phyloP scores from a whole-genome alignment of 805 yeast genomes.

The Hanseniaspora mollemarum region DNA sequence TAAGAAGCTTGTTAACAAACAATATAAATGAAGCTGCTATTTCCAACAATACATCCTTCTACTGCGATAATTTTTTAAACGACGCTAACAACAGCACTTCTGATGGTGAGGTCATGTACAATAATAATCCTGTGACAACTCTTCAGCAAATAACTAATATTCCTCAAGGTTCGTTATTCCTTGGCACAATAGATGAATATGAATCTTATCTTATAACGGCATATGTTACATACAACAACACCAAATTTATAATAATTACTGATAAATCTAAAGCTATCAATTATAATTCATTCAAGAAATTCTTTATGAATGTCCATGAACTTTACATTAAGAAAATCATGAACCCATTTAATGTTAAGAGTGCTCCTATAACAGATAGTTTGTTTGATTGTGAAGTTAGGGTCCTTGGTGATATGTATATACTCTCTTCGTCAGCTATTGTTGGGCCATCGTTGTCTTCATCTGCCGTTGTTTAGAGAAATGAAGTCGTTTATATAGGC shows the following conservation, averaged over 20 bases:
- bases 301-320: constrained; percentile 76
- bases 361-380: background rate
- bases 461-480: background rate
- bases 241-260: constrained; percentile 64
- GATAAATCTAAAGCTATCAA: constrained; percentile 32
- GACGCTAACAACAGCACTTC: background rate
- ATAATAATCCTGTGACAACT: background rate
- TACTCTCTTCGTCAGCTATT: constrained; percentile 30
- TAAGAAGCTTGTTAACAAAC: background rate
- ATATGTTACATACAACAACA: constrained; percentile 76
- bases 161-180: constrained; percentile 34
- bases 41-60: background rate
- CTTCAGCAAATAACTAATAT: background rate
- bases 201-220: constrained; percentile 76
- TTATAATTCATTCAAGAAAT: constrained; percentile 70
- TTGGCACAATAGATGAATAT: constrained; percentile 74
- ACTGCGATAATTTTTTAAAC: background rate
- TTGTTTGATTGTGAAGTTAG: constrained; percentile 68
- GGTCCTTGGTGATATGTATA: constrained; percentile 60
- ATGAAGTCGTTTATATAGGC: background rate
- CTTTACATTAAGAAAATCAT: constrained; percentile 72
- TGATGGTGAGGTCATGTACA: background rate
- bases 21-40: background rate
- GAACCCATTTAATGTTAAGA: constrained; percentile 55
- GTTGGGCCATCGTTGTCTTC: background rate